A percentile compares a stretch with the other conserved stretches of the same genome.
Evolutionary conservation across 441 rosid species (phyloP).

Genomic region (Gossypium trilobum): DNA sequence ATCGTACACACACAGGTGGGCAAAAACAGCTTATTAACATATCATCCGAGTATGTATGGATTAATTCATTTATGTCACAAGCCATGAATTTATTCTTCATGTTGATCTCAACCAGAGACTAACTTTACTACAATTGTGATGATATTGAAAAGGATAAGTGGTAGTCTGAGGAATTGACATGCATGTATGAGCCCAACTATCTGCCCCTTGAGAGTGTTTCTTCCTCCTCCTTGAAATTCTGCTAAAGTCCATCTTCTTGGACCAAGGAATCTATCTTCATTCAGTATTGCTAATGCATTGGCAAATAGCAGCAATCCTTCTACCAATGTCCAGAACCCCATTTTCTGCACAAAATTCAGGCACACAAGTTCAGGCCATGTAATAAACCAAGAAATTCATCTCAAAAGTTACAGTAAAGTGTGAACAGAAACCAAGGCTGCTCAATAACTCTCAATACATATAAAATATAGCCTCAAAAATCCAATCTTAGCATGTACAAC

Average conservation of each 20-base stretch:
- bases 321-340: slow-evolving; percentile 71
- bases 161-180: slow-evolving; percentile 71
- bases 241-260: slow-evolving; percentile 71
- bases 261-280: slow-evolving; percentile 69
- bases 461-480: too few species aligned
- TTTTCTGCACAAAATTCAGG: slow-evolving; percentile 23
- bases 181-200: slow-evolving; percentile 70
- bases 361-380: background rate
- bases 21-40: background rate
- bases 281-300: slow-evolving; percentile 75
- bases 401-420: too few species aligned
- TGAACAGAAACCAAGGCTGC: too few species aligned
- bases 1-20: background rate
- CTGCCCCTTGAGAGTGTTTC: slow-evolving; percentile 63
- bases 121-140: slow-evolving; percentile 49
- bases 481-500: background rate
- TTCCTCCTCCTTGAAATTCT: slow-evolving; percentile 45
- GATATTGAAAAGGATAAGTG: slow-evolving; percentile 58
- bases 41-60: too few species aligned
- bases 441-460: too few species aligned
- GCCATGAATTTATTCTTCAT: slow-evolving; percentile 3
- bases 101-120: slow-evolving; percentile 35
- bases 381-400: too few species aligned
- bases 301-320: slow-evolving; percentile 68
- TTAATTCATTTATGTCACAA: background rate